Conservation (phyloP, 1,284 basidiomycete species). For the Melampsora larici-populina region DNA sequence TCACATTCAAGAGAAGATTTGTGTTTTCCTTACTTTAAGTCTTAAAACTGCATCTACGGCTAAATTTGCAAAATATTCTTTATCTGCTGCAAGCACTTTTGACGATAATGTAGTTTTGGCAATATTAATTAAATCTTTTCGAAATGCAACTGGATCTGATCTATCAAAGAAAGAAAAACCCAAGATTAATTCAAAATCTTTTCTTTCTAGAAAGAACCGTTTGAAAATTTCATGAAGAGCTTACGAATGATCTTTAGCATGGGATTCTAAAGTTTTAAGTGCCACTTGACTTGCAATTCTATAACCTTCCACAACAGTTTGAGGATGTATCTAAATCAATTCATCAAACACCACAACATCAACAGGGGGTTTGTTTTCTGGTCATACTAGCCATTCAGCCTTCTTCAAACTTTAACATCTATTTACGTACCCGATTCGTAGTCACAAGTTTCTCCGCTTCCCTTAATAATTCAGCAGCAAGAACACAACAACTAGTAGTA, state of each 20-base stretch:
- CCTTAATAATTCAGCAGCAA: slow-evolving; percentile 84
- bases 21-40: slow-evolving; percentile 66
- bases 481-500: slow-evolving; percentile 62
- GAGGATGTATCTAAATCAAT: slow-evolving; percentile 95
- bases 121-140: slow-evolving; percentile 90
- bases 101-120: slow-evolving; percentile 92
- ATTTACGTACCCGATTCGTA: slow-evolving; percentile 44
- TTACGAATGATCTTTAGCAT: slow-evolving; percentile 79
- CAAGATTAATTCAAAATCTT: slow-evolving; percentile 34
- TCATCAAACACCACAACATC: too few relatives aligned
- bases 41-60: slow-evolving; percentile 95
- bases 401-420: too few relatives aligned
- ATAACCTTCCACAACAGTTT: slow-evolving; percentile 99
- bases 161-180: slow-evolving; percentile 55
- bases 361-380: too few relatives aligned
- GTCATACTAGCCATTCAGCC: too few relatives aligned
- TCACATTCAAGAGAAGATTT: too few relatives aligned
- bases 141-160: slow-evolving; percentile 70
- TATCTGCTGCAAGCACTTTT: slow-evolving; percentile 95
- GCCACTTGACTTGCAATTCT: slow-evolving; percentile 85
- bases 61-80: slow-evolving; percentile 97
- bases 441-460: slow-evolving; percentile 95
- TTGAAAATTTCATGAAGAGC: slow-evolving; percentile 51
- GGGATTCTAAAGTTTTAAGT: slow-evolving; percentile 73
- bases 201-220: neutral